These are phyloP conservation scores for Fomitopsis serialis DNA, from an alignment of 768 basidiomycete genomes.

Conservation along the genomic window DNA sequence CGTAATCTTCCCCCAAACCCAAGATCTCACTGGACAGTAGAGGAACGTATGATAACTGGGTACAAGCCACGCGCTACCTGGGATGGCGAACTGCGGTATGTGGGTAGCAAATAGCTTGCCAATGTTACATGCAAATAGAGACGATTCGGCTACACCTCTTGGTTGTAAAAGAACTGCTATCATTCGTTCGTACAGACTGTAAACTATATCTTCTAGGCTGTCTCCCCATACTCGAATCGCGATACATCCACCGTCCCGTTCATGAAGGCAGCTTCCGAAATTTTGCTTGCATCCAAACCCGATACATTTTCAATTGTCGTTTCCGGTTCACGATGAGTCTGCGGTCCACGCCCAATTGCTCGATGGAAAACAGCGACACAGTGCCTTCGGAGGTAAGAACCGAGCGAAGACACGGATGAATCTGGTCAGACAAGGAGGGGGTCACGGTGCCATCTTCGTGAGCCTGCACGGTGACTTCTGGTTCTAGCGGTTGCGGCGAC, in stretches of 20 bases:
- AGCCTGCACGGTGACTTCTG: background rate
- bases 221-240: background rate
- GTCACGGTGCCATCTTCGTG: background rate
- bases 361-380: constrained; percentile 70
- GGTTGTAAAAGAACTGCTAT: no score
- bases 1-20: no score
- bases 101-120: no score
- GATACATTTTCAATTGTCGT: constrained; percentile 93
- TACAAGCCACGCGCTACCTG: no score
- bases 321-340: constrained; percentile 91
- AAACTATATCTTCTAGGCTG: no score
- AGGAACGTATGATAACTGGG: no score
- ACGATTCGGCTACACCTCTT: no score
- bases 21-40: no score
- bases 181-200: no score
- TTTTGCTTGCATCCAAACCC: constrained; percentile 91
- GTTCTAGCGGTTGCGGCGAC: background rate
- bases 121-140: no score
- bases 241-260: background rate
- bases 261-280: constrained; percentile 47
- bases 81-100: no score
- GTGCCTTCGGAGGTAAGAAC: constrained; percentile 16
- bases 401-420: constrained; percentile 4
- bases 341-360: constrained; percentile 85
- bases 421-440: background rate